These are phyloP conservation scores for Capsicum pubescens DNA, from an alignment of 257 asterid genomes.

Conservation along the genomic window DNA sequence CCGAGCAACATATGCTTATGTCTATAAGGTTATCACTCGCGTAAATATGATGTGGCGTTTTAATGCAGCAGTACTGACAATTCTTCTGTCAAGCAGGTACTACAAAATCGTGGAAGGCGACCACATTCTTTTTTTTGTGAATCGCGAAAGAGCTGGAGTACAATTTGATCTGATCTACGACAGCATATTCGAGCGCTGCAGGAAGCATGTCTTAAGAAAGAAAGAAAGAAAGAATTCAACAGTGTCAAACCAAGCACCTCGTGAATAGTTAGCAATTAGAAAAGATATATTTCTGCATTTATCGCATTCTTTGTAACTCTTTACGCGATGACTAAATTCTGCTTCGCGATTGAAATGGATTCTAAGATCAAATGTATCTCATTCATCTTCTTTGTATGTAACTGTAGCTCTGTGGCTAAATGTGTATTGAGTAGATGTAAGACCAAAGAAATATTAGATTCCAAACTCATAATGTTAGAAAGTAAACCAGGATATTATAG, in stretches of 20 bases:
- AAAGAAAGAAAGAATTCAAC: constrained; percentile 49
- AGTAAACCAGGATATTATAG: no score
- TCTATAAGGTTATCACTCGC: background rate
- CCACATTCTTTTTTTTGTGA: constrained; percentile 82
- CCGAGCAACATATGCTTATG: background rate
- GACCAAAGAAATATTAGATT: no score
- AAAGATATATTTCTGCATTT: background rate
- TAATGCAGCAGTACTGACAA: background rate
- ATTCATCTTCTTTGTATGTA: background rate
- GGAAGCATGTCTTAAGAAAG: constrained; percentile 83
- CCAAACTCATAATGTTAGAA: no score
- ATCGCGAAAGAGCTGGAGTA: constrained; percentile 93
- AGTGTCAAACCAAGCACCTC: constrained; percentile 55
- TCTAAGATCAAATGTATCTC: background rate
- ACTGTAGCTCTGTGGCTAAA: background rate
- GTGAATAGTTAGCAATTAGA: constrained; percentile 23
- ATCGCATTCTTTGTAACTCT: background rate
- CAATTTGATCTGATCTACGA: constrained; percentile 89
- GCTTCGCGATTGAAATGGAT: background rate
- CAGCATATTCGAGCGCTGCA: constrained; percentile 87
- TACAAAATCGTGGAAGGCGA: constrained; percentile 92
- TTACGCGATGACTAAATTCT: background rate
- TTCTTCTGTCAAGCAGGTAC: constrained; percentile 56
- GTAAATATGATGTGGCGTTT: background rate
- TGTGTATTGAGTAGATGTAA: background rate